phyloP scores from a whole-genome alignment of 805 yeast species.

The Cyberlindnera meyerae region DNA sequence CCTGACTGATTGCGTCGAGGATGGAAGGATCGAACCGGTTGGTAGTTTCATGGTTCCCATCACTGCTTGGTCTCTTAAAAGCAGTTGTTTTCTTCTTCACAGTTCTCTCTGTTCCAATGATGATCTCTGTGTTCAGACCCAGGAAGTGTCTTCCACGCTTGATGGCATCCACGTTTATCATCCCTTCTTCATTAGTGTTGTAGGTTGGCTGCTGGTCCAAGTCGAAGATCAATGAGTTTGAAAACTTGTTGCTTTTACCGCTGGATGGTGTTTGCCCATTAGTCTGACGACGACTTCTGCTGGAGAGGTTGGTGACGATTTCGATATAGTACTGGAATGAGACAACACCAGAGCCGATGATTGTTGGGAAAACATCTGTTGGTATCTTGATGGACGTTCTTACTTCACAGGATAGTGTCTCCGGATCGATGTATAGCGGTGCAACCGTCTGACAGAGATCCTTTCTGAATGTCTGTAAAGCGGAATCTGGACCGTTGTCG shows the following conservation, averaged over 20 bases:
- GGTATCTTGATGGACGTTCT: conserved; percentile 69
- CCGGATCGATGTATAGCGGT: conserved; percentile 76
- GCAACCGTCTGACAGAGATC: conserved; percentile 74
- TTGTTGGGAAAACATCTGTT: conserved; percentile 81
- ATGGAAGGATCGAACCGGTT: conserved; percentile 1
- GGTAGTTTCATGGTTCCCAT: neutral
- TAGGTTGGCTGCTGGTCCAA: conserved; percentile 23
- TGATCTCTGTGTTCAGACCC: conserved; percentile 73
- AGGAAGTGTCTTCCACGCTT: conserved; percentile 74
- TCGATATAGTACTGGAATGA: conserved; percentile 83
- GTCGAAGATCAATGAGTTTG: conserved; percentile 23
- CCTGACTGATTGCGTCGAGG: conserved; percentile 18
- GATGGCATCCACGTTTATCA: conserved; percentile 75
- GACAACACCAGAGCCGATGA: conserved; percentile 63
- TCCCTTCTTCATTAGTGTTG: conserved; percentile 28
- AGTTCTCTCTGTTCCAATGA: conserved; percentile 70
- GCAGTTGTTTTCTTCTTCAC: conserved; percentile 8
- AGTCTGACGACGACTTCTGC: conserved; percentile 35
- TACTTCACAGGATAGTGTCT: conserved; percentile 48
- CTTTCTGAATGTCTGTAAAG: conserved; percentile 61
- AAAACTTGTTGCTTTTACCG: conserved; percentile 13
- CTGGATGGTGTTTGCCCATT: conserved; percentile 26
- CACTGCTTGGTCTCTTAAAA: neutral
- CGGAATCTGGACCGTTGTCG: conserved; percentile 50
- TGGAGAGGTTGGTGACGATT: conserved; percentile 74